Conservation (phyloP, 495 filamentous ascomycete genomes). For the Amniculicola lignicola region DNA sequence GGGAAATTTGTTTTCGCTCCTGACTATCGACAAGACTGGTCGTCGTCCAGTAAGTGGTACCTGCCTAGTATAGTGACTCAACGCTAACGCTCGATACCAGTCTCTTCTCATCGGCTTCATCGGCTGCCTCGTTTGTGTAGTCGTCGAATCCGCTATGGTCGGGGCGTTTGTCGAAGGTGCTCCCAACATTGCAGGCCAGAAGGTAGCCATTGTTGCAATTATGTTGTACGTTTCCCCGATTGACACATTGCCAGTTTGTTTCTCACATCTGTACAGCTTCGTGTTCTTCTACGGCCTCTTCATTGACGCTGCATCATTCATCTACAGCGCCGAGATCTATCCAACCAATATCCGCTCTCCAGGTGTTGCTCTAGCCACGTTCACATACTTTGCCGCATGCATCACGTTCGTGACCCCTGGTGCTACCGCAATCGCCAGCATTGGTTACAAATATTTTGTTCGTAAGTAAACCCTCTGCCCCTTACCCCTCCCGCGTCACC, state of each 20-base stretch:
- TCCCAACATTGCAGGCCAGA: constrained; percentile 27
- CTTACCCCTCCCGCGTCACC: background rate
- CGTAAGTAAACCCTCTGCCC: constrained; percentile 3
- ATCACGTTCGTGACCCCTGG: constrained; percentile 34
- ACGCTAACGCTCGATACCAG: constrained; percentile 12
- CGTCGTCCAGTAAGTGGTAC: constrained; percentile 26
- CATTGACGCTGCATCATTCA: constrained; percentile 37
- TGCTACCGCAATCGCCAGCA: constrained; percentile 29
- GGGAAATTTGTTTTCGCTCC: constrained; percentile 33
- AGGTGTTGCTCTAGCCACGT: constrained; percentile 31
- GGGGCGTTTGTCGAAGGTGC: constrained; percentile 21
- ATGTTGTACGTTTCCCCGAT: constrained; percentile 16
- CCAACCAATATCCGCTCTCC: constrained; percentile 35
- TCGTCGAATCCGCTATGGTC: constrained; percentile 37
- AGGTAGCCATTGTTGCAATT: constrained; percentile 34
- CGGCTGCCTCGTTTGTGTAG: constrained; percentile 28
- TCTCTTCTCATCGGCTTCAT: constrained; percentile 33
- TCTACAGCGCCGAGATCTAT: constrained; percentile 36
- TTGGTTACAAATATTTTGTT: constrained; percentile 33
- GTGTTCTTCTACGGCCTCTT: constrained; percentile 33
- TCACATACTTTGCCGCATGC: constrained; percentile 34
- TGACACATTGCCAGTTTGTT: background rate
- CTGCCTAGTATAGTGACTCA: too few species aligned
- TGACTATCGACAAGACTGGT: constrained; percentile 34
- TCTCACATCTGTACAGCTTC: constrained; percentile 1